Percentiles rank a stretch among this genome's conserved stretches.
phyloP scores from a whole-genome alignment of 2,329 filamentous ascomycete species.

The Penicillium sp. region DNA sequence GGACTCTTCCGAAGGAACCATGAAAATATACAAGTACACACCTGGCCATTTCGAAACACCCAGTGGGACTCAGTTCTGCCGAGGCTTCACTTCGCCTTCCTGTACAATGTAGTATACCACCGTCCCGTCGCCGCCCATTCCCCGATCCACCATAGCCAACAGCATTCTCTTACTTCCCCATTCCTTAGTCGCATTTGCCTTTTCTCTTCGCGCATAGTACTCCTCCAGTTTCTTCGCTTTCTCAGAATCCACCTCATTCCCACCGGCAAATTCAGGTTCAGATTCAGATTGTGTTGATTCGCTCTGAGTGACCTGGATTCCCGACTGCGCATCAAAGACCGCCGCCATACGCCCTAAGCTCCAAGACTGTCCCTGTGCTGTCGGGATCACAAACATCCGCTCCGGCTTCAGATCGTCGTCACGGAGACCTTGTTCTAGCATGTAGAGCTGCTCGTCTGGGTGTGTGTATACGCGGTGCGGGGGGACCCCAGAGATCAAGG shows the following conservation, averaged over 20 bases:
- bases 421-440: constrained; percentile 52
- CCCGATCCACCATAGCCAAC: constrained; percentile 55
- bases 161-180: constrained; percentile 55
- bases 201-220: constrained; percentile 31
- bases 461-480: constrained; percentile 61
- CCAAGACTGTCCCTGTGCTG: constrained; percentile 59
- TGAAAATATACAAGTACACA: too few species aligned
- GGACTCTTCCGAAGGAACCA: too few species aligned
- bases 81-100: constrained; percentile 62
- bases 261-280: constrained; percentile 3
- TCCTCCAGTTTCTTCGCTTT: constrained; percentile 31
- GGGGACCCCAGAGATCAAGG: constrained; percentile 60
- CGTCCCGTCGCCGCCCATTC: constrained; percentile 56
- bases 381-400: constrained; percentile 60
- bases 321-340: constrained; percentile 55
- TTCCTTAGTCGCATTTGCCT: constrained; percentile 31
- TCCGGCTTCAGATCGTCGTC: constrained; percentile 50
- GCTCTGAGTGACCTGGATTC: constrained; percentile 12
- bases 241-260: constrained; percentile 19
- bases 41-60: too few species aligned
- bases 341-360: constrained; percentile 54
- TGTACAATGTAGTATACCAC: constrained; percentile 65
- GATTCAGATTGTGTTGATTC: too few species aligned
- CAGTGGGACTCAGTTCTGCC: constrained; percentile 54
- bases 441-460: constrained; percentile 62